Conservation (phyloP, 2,329 filamentous ascomycete species). For the Clonostachys rhizophaga region DNA sequence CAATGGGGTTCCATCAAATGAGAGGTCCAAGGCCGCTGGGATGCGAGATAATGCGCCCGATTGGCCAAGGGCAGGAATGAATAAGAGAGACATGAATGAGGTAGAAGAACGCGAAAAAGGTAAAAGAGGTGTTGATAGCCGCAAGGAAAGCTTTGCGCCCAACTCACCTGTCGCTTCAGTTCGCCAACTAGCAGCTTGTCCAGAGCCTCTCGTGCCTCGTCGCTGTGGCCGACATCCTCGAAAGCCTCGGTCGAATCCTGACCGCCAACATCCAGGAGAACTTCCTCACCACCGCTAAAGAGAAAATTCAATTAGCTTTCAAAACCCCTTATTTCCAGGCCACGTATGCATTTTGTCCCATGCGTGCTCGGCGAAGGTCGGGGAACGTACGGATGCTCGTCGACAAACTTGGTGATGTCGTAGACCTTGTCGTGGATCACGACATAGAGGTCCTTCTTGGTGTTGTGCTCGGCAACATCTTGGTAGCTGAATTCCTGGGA, state of each 20-base stretch:
- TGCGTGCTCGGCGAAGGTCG: not conserved
- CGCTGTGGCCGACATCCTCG: constrained; percentile 98
- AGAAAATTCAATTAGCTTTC: not conserved
- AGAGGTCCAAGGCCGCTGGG: not conserved
- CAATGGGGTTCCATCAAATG: not conserved
- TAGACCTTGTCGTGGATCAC: constrained; percentile 98
- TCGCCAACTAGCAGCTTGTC: constrained; percentile 68
- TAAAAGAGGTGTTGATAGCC: not conserved
- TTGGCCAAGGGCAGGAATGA: not conserved
- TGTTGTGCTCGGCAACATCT: constrained; percentile 80
- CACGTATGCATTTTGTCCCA: not conserved
- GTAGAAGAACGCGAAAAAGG: not conserved
- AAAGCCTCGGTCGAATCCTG: constrained; percentile 98
- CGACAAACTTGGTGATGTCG: constrained; percentile 81
- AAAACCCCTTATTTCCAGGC: not conserved
- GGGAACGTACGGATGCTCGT: constrained; percentile 82
- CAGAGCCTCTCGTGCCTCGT: constrained; percentile 95
- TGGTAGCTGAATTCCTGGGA: constrained; percentile 63
- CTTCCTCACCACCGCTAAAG: constrained; percentile 90
- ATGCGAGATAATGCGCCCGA: not conserved
- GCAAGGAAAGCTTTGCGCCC: not conserved
- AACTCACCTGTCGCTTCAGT: constrained; percentile 74
- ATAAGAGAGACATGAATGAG: not conserved
- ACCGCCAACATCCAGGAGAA: constrained; percentile 90
- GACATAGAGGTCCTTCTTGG: constrained; percentile 90